These are phyloP conservation scores for Calonectria fujianensis DNA, from an alignment of 2,329 filamentous ascomycete genomes.

Conservation along the genomic window DNA sequence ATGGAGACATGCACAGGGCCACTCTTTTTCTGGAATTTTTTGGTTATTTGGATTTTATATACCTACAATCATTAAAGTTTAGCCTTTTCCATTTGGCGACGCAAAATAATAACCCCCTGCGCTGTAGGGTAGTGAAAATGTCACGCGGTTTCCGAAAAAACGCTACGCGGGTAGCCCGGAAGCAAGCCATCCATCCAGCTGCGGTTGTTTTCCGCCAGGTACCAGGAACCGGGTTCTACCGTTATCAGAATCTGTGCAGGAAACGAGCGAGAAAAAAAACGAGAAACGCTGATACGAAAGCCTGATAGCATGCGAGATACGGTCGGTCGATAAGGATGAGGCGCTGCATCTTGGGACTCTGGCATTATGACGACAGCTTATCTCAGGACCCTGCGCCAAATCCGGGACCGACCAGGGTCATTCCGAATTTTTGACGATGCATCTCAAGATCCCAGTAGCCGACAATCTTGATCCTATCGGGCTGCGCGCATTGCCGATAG, in stretches of 20 bases:
- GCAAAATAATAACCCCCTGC: not conserved
- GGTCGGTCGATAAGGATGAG: not conserved
- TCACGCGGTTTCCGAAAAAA: not conserved
- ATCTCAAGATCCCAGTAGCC: not conserved
- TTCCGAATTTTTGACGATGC: conserved; percentile 8
- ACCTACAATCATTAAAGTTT: not conserved
- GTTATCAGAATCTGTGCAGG: not conserved
- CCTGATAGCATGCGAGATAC: not conserved
- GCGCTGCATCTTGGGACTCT: not conserved
- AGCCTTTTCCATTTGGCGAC: not conserved
- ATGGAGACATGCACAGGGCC: not conserved
- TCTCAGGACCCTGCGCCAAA: conserved; percentile 6
- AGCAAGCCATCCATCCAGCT: not conserved
- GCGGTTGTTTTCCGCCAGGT: conserved; percentile 5
- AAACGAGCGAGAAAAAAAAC: not conserved
- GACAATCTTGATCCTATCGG: conserved; percentile 24
- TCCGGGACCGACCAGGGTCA: not conserved
- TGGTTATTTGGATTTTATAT: not conserved
- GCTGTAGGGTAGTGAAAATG: not conserved
- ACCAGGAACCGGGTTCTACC: not conserved
- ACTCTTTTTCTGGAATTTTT: not conserved
- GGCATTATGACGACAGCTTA: not conserved
- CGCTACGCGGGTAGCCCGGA: not conserved
- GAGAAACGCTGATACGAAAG: not conserved
- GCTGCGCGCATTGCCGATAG: conserved; percentile 3